phyloP scores from a whole-genome alignment of 2,329 filamentous ascomycete genomes.

The Aspergillus sp. region DNA sequence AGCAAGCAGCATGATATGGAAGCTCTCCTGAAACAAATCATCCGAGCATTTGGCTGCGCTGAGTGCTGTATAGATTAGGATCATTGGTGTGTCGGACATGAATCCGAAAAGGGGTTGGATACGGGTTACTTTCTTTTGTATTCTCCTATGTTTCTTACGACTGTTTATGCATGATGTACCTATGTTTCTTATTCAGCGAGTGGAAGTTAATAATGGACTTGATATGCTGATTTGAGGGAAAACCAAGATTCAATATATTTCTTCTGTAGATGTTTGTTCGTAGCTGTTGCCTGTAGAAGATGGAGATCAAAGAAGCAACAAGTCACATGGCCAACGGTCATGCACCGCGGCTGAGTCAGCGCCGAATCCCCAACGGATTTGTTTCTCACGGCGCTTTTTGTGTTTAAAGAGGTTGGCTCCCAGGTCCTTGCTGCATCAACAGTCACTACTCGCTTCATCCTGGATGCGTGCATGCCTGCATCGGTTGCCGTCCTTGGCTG shows the following conservation, averaged over 20 bases:
- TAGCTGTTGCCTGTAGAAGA: neutral
- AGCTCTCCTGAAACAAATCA: conserved; percentile 26
- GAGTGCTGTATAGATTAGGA: conserved; percentile 3
- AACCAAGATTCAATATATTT: neutral
- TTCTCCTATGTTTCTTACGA: conserved; percentile 25
- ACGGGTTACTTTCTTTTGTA: conserved; percentile 20
- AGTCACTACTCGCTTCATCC: neutral
- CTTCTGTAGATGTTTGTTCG: neutral
- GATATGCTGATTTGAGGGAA: neutral
- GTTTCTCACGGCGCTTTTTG: no score
- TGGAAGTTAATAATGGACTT: neutral
- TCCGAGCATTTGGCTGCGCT: conserved; percentile 12
- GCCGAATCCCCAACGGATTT: neutral
- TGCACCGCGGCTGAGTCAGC: conserved; percentile 4
- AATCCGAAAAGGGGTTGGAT: neutral
- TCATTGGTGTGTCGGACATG: neutral
- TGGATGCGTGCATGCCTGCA: neutral
- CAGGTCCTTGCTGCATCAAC: neutral
- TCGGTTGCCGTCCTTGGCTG: neutral
- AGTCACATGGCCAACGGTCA: conserved; percentile 1
- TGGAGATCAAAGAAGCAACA: neutral
- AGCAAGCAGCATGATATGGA: neutral
- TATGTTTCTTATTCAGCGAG: neutral
- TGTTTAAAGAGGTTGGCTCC: neutral
- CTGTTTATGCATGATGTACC: conserved; percentile 10